These are phyloP conservation scores for Sphagnum fallax DNA, from an alignment of 228 moss, liverwort and hornwort species.

Conservation along the genomic window DNA sequence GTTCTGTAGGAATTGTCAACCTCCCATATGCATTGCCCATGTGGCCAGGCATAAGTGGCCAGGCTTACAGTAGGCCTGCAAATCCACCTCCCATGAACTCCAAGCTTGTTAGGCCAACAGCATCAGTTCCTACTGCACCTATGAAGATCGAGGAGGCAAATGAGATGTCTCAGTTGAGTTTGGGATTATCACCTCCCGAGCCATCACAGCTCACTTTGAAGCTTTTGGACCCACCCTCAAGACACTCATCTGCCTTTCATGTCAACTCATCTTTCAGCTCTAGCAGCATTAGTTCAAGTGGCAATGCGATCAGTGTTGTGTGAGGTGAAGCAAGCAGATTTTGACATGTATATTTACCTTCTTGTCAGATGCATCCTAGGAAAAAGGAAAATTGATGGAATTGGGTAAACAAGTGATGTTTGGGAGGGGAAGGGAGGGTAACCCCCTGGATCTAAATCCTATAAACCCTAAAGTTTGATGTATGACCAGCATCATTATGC, in stretches of 20 bases:
- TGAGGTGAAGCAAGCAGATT: slow-evolving; percentile 15
- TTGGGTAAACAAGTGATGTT: too few species aligned
- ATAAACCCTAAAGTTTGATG: too few species aligned
- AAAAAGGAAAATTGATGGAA: too few species aligned
- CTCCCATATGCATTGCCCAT: slow-evolving; percentile 49
- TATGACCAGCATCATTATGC: too few species aligned
- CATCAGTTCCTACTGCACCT: slow-evolving; percentile 39
- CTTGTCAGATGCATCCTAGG: too few species aligned
- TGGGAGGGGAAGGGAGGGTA: too few species aligned
- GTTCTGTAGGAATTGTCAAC: slow-evolving; percentile 32
- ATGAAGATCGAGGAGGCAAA: slow-evolving; percentile 72
- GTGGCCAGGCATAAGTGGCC: slow-evolving; percentile 59
- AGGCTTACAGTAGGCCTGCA: slow-evolving; percentile 31
- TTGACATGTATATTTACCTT: too few species aligned
- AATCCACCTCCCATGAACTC: slow-evolving; percentile 29
- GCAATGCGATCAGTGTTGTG: slow-evolving; percentile 93
- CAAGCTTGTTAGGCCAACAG: slow-evolving; percentile 79
- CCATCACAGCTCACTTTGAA: slow-evolving; percentile 82
- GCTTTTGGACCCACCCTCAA: slow-evolving; percentile 69
- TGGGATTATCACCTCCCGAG: slow-evolving; percentile 79
- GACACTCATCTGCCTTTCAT: slow-evolving; percentile 79
- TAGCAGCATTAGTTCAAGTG: slow-evolving; percentile 65
- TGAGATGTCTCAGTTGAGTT: slow-evolving; percentile 80
- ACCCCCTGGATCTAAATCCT: too few species aligned
- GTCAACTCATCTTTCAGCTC: slow-evolving; percentile 68